phyloP scores from a whole-genome alignment of 495 filamentous ascomycete species.

The Penicillium atrosanguineum region DNA sequence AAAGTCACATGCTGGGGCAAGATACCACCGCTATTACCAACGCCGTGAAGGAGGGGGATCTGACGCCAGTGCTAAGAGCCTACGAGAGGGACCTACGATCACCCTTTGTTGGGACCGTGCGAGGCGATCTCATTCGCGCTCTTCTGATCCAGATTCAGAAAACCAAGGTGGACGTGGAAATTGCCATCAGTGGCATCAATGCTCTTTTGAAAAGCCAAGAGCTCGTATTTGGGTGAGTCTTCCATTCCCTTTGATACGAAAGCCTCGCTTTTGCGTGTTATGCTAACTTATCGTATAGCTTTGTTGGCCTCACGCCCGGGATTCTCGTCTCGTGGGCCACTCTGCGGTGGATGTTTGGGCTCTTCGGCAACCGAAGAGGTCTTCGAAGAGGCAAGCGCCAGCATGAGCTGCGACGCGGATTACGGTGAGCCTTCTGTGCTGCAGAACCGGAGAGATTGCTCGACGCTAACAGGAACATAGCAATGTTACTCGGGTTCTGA shows the following conservation, averaged over 20 bases:
- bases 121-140: slow-evolving; percentile 83
- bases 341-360: slow-evolving; percentile 64
- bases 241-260: background rate
- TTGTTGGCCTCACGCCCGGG: slow-evolving; percentile 88
- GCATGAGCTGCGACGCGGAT: slow-evolving; percentile 64
- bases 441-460: background rate
- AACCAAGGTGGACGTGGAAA: slow-evolving; percentile 96
- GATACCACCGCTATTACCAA: slow-evolving; percentile 68
- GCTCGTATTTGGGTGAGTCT: slow-evolving; percentile 76
- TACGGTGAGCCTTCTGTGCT: slow-evolving; percentile 52
- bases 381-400: slow-evolving; percentile 55
- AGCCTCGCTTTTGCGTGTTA: background rate
- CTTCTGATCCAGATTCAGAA: slow-evolving; percentile 96
- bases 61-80: slow-evolving; percentile 84
- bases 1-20: slow-evolving; percentile 43
- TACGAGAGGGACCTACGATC: slow-evolving; percentile 83
- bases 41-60: slow-evolving; percentile 84
- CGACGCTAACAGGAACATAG: slow-evolving; percentile 25
- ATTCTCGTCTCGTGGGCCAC: slow-evolving; percentile 77
- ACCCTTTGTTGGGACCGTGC: slow-evolving; percentile 75
- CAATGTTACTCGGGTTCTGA: slow-evolving; percentile 82
- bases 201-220: slow-evolving; percentile 91
- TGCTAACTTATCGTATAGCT: slow-evolving; percentile 44
- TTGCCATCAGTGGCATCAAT: slow-evolving; percentile 93
- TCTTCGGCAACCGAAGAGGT: slow-evolving; percentile 68